phyloP scores from a whole-genome alignment of 768 basidiomycete genomes.

The Chalciporus sphaerocephalus region DNA sequence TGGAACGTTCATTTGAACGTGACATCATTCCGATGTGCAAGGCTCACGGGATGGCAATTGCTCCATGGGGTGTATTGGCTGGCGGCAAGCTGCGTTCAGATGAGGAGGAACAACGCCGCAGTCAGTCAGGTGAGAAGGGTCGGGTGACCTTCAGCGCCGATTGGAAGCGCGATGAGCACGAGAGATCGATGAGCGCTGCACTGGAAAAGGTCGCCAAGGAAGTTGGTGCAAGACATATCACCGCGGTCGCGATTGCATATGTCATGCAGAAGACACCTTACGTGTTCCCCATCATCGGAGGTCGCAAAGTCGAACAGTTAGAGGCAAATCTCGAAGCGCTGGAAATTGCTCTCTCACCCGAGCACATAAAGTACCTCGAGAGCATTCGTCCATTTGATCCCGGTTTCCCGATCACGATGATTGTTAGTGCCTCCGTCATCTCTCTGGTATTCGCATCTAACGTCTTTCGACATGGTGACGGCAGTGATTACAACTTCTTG shows the following conservation, averaged over 20 bases:
- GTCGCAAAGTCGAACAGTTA: constrained; percentile 43
- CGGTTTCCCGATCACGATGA: constrained; percentile 36
- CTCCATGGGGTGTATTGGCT: constrained; percentile 36
- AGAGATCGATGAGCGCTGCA: constrained; percentile 31
- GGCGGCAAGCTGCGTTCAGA: constrained; percentile 27
- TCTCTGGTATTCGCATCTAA: background rate
- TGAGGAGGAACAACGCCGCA: constrained; percentile 27
- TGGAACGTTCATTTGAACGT: constrained; percentile 46
- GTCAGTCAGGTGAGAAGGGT: constrained; percentile 35
- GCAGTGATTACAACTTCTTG: constrained; percentile 13
- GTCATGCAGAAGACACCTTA: constrained; percentile 45
- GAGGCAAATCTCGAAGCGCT: constrained; percentile 41
- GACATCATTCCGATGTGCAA: constrained; percentile 42
- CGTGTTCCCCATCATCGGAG: constrained; percentile 42
- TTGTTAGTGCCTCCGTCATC: constrained; percentile 25
- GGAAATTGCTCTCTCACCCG: constrained; percentile 35
- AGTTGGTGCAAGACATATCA: constrained; percentile 35
- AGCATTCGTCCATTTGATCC: constrained; percentile 32
- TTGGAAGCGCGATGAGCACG: constrained; percentile 34
- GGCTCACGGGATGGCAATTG: constrained; percentile 32
- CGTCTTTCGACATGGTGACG: constrained; percentile 18
- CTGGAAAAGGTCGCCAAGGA: constrained; percentile 40
- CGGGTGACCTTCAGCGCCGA: constrained; percentile 20
- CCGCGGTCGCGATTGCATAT: constrained; percentile 40
- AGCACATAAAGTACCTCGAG: constrained; percentile 39